phyloP scores from a whole-genome alignment of 164 flowering plant genomes.

The Vitis amurensis region DNA sequence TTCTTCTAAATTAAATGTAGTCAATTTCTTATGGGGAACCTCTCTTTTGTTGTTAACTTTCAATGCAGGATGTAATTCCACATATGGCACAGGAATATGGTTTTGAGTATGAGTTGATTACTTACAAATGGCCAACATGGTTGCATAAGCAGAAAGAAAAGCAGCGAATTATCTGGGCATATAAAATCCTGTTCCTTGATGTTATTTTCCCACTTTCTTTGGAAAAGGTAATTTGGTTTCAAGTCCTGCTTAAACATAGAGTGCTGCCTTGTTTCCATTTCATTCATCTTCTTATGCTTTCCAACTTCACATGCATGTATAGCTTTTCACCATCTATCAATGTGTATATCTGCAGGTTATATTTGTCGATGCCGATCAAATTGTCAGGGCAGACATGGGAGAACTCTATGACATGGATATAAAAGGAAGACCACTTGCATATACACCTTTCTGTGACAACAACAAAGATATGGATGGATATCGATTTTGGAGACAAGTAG shows the following conservation, averaged over 20 bases:
- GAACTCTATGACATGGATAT: slow-evolving; percentile 98
- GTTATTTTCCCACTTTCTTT: slow-evolving; percentile 95
- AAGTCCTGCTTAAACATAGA: background rate
- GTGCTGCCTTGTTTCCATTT: slow-evolving; percentile 2
- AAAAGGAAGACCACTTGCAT: slow-evolving; percentile 90
- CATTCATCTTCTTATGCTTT: background rate
- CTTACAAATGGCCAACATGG: slow-evolving; percentile 99
- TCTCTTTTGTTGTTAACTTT: slow-evolving; percentile 1
- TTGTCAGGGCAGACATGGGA: slow-evolving; percentile 95
- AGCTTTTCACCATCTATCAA: background rate
- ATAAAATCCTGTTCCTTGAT: slow-evolving; percentile 94
- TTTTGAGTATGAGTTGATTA: slow-evolving; percentile 87
- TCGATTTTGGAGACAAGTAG: slow-evolving; percentile 98
- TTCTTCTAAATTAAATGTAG: background rate
- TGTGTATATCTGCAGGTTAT: slow-evolving; percentile 68
- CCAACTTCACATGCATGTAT: slow-evolving; percentile 1
- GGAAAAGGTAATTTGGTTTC: slow-evolving; percentile 65
- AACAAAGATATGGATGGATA: slow-evolving; percentile 99
- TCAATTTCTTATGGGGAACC: background rate
- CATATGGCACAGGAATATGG: slow-evolving; percentile 94
- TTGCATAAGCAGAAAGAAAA: slow-evolving; percentile 97
- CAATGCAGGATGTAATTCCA: slow-evolving; percentile 85
- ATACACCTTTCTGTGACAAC: slow-evolving; percentile 97
- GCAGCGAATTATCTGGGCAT: slow-evolving; percentile 98
- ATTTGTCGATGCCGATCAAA: slow-evolving; percentile 98